Evolutionary conservation across 306 rosid genomes (phyloP).

Genomic region (Neltuma alba): DNA sequence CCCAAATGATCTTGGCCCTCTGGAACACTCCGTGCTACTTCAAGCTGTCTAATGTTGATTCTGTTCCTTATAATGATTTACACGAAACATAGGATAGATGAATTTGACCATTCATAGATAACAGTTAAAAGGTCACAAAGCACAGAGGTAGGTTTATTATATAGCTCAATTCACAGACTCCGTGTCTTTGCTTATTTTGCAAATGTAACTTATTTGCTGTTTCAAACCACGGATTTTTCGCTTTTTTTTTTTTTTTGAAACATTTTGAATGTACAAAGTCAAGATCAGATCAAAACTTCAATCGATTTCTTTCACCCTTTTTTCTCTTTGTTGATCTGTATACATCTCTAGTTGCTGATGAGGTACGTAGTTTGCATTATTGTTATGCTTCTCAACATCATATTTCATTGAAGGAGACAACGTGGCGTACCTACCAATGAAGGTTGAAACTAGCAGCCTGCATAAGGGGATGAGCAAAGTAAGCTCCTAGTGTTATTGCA

Average conservation of each 20-base stretch:
- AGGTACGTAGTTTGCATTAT: not conserved
- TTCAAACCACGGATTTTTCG: not conserved
- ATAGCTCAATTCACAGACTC: too few relatives aligned
- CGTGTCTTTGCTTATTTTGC: not conserved
- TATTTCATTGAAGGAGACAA: slow-evolving; percentile 2
- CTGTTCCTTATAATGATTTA: not conserved
- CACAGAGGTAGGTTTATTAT: too few relatives aligned
- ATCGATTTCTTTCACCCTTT: not conserved
- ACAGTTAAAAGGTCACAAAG: too few relatives aligned
- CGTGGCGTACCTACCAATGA: slow-evolving; percentile 66
- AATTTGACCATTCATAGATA: too few relatives aligned
- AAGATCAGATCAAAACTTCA: slow-evolving; percentile 13
- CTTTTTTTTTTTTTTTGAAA: not conserved
- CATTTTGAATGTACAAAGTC: not conserved
- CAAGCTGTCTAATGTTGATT: not conserved
- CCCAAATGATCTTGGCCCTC: not conserved
- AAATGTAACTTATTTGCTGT: not conserved
- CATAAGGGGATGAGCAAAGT: slow-evolving; percentile 92
- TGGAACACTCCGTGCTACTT: not conserved
- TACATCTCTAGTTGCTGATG: slow-evolving; percentile 1
- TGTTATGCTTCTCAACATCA: not conserved
- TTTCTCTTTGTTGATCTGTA: slow-evolving; percentile 26
- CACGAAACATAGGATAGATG: too few relatives aligned
- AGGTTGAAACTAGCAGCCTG: slow-evolving; percentile 79
- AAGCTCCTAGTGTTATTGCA: slow-evolving; percentile 79